Conservation (phyloP, 768 basidiomycete species). For the Lepiota brunneoincarnata region DNA sequence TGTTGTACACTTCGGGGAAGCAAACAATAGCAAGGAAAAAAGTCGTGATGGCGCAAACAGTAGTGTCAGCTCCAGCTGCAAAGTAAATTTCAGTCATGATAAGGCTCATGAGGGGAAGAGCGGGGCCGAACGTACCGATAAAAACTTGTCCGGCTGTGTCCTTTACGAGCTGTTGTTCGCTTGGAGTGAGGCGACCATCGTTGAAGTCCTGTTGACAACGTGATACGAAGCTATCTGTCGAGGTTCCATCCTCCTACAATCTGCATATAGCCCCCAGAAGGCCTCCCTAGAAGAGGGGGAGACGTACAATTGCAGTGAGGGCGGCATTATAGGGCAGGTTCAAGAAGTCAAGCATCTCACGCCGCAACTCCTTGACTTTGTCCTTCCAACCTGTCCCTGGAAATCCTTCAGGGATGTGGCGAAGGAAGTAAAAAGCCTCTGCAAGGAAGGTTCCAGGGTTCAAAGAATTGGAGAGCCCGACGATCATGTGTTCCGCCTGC, state of each 20-base stretch:
- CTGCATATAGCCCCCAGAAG: too few species aligned
- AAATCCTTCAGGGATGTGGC: constrained; percentile 43
- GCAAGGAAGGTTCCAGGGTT: constrained; percentile 12
- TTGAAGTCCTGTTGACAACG: constrained; percentile 3
- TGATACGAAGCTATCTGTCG: too few species aligned
- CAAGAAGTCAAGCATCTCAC: not conserved
- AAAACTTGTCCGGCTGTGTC: constrained; percentile 18
- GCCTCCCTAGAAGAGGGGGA: not conserved
- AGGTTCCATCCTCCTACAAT: too few species aligned
- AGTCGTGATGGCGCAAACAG: not conserved
- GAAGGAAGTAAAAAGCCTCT: constrained; percentile 25
- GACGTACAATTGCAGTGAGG: too few species aligned
- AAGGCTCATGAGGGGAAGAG: not conserved
- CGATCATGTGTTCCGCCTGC: constrained; percentile 1
- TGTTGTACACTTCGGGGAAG: not conserved
- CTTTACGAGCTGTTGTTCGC: not conserved
- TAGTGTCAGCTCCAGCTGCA: constrained; percentile 8
- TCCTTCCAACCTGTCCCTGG: constrained; percentile 44
- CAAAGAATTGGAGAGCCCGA: too few species aligned
- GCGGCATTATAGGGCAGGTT: not conserved
- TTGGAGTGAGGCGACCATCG: not conserved
- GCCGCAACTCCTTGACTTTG: constrained; percentile 18
- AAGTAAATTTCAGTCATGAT: not conserved
- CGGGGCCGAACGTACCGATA: constrained; percentile 5
- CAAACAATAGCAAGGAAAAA: constrained; percentile 1